Conservation (phyloP, 2,329 filamentous ascomycete species). For the Alternaria arborescens region DNA sequence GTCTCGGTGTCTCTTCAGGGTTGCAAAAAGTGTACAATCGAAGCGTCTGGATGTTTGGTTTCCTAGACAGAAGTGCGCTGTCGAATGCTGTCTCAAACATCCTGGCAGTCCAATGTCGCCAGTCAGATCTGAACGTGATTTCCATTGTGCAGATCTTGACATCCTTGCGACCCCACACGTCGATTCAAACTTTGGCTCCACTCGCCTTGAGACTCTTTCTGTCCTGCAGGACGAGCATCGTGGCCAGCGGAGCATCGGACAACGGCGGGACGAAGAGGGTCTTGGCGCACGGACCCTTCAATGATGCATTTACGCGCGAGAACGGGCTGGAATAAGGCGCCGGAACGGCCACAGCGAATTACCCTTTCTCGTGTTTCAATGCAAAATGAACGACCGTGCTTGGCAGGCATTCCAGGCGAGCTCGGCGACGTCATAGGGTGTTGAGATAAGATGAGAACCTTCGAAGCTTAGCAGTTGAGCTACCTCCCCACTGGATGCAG, state of each 20-base stretch:
- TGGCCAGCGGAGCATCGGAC: constrained; percentile 9
- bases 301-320: not conserved
- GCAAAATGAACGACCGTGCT: not conserved
- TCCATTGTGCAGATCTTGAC: constrained; percentile 7
- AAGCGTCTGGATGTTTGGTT: not conserved
- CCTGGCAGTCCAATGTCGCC: not conserved
- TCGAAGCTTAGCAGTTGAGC: constrained; percentile 2
- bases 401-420: not conserved
- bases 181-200: constrained; percentile 13
- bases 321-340: not conserved
- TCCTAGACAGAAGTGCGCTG: not conserved
- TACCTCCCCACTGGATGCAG: not conserved
- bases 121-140: constrained; percentile 1
- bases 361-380: not conserved
- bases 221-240: not conserved
- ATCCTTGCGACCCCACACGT: constrained; percentile 21
- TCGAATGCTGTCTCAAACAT: not conserved
- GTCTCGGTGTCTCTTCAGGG: not conserved
- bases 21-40: not conserved
- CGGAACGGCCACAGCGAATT: constrained; percentile 4
- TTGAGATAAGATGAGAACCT: not conserved
- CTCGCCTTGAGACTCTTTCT: constrained; percentile 3
- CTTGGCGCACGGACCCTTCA: not conserved
- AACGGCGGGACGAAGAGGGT: not conserved
- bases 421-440: not conserved